These are phyloP conservation scores for Myxozyma melibiosi DNA, from an alignment of 805 yeast genomes.

Conservation along the genomic window DNA sequence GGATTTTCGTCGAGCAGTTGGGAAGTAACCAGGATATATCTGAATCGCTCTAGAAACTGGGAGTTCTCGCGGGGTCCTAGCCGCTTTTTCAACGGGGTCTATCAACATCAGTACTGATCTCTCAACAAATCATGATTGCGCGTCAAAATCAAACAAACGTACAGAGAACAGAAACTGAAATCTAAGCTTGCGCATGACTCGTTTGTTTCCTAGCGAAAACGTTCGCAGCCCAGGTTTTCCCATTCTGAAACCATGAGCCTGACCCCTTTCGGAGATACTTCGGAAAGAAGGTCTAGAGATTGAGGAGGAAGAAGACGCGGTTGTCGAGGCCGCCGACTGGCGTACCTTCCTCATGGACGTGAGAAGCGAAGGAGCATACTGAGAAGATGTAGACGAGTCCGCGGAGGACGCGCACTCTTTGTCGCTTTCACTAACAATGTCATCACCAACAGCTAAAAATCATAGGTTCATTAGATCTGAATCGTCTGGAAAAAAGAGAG, in stretches of 20 bases:
- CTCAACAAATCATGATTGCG: neutral
- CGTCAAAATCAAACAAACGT: neutral
- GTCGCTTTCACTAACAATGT: slow-evolving; percentile 1
- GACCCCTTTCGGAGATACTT: neutral
- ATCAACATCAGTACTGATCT: neutral
- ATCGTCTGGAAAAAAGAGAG: neutral
- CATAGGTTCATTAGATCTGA: neutral
- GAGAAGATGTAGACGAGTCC: neutral
- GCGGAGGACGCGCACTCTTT: slow-evolving; percentile 11
- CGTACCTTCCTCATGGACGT: neutral
- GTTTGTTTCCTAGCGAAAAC: slow-evolving; percentile 15
- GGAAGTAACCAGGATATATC: slow-evolving; percentile 54
- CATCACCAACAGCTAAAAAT: slow-evolving; percentile 18
- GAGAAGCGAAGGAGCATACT: slow-evolving; percentile 6
- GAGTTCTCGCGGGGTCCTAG: slow-evolving; percentile 37
- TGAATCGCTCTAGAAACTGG: slow-evolving; percentile 53
- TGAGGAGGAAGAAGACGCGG: neutral
- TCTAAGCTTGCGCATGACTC: slow-evolving; percentile 19
- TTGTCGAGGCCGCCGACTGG: neutral
- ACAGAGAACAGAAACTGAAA: slow-evolving; percentile 28
- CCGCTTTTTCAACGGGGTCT: slow-evolving; percentile 24
- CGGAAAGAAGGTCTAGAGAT: no score
- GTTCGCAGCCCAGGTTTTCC: slow-evolving; percentile 8
- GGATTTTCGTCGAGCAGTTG: slow-evolving; percentile 48
- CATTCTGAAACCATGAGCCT: neutral